phyloP scores from a whole-genome alignment of 2,329 filamentous ascomycete species.

The Colletotrichum agaves region DNA sequence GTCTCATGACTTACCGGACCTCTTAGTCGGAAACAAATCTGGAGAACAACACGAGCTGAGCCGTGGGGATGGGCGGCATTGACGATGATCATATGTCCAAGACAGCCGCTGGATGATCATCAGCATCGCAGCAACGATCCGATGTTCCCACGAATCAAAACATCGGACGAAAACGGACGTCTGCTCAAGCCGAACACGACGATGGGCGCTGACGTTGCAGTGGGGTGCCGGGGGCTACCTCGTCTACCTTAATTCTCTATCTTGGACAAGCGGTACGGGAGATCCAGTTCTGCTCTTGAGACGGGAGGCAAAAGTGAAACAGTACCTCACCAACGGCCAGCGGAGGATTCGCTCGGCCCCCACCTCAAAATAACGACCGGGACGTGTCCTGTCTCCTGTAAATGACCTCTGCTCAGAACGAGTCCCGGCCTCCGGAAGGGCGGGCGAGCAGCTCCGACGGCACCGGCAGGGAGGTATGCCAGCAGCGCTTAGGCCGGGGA shows the following conservation, averaged over 20 bases:
- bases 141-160: slow-evolving; percentile 19
- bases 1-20: background rate
- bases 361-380: background rate
- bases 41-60: background rate
- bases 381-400: slow-evolving; percentile 28
- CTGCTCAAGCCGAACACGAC: background rate
- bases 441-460: background rate
- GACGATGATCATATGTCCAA: slow-evolving; percentile 12
- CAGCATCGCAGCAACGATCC: background rate
- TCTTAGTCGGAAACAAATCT: slow-evolving; percentile 2
- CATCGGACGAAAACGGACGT: slow-evolving; percentile 9
- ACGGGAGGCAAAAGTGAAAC: background rate
- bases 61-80: slow-evolving; percentile 15
- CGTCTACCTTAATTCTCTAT: background rate
- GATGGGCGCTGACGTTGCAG: slow-evolving; percentile 7
- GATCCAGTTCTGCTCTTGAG: background rate
- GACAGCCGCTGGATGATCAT: slow-evolving; percentile 16
- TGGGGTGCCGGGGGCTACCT: background rate
- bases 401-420: slow-evolving; percentile 16
- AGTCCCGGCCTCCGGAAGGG: slow-evolving; percentile 12
- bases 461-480: background rate
- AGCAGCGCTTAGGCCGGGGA: background rate
- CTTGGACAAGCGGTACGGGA: slow-evolving; percentile 1
- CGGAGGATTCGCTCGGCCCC: background rate
- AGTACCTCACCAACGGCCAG: background rate